Evolutionary conservation across 306 rosid species (phyloP).

Genomic region (Vigna nakashimae): DNA sequence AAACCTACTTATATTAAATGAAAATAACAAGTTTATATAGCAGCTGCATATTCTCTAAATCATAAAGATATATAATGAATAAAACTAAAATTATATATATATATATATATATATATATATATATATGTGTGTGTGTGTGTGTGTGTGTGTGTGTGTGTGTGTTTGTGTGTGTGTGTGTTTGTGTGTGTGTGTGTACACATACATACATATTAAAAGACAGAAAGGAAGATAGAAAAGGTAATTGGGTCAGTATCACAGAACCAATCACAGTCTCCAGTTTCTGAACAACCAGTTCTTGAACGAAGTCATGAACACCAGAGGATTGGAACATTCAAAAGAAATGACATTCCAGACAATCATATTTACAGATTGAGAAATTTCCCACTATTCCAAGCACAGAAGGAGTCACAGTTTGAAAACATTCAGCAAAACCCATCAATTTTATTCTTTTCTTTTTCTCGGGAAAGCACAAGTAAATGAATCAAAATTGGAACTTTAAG

Average conservation of each 20-base stretch:
- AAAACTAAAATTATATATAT: too few relatives aligned
- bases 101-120: too few relatives aligned
- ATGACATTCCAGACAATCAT: not conserved
- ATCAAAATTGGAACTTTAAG: conserved; percentile 25
- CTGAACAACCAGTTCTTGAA: not conserved
- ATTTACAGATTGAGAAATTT: not conserved
- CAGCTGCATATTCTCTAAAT: not conserved
- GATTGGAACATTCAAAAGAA: not conserved
- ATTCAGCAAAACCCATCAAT: conserved; percentile 27
- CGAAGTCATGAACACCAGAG: conserved; percentile 2
- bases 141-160: too few relatives aligned
- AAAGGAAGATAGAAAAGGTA: not conserved
- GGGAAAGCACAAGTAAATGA: conserved; percentile 6
- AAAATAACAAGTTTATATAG: not conserved
- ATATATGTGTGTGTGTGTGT: too few relatives aligned
- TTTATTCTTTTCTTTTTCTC: not conserved
- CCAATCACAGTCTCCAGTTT: conserved; percentile 27
- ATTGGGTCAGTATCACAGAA: not conserved
- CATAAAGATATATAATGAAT: not conserved
- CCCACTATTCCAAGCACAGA: not conserved
- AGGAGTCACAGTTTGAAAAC: not conserved
- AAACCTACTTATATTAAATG: conserved; percentile 1
- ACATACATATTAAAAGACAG: not conserved
- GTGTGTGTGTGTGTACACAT: too few relatives aligned
- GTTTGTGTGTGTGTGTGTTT: too few relatives aligned